Conservation (phyloP, 208 protist species). For the Leishmania braziliensis region DNA sequence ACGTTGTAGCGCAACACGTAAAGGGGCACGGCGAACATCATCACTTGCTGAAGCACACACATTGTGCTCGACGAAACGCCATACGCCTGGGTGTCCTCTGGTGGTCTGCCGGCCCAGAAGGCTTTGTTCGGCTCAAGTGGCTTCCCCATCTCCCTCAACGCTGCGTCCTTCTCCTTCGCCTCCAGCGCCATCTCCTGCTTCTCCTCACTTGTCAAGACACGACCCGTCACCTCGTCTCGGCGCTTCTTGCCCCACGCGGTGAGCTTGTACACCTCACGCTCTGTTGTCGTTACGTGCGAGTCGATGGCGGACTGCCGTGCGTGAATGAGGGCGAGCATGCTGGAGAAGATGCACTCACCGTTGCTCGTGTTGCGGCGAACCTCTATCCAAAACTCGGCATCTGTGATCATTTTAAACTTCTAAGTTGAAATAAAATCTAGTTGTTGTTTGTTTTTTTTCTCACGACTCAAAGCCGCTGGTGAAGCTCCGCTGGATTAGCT, state of each 20-base stretch:
- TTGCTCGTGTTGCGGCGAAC: constrained; percentile 53
- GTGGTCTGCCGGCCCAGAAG: constrained; percentile 9
- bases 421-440: background rate
- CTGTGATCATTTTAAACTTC: constrained; percentile 60
- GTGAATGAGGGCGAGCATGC: constrained; percentile 73
- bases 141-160: constrained; percentile 41
- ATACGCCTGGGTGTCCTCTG: constrained; percentile 20
- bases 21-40: constrained; percentile 86
- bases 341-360: constrained; percentile 70
- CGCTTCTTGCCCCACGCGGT: constrained; percentile 28
- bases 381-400: constrained; percentile 89
- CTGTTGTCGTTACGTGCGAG: constrained; percentile 33
- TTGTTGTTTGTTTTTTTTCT: background rate
- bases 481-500: background rate
- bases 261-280: constrained; percentile 45
- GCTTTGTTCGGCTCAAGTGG: constrained; percentile 45
- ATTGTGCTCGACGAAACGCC: constrained; percentile 49
- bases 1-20: constrained; percentile 84
- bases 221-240: constrained; percentile 41
- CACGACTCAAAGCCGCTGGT: background rate
- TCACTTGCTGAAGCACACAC: constrained; percentile 82
- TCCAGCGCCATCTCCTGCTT: constrained; percentile 32
- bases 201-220: constrained; percentile 33
- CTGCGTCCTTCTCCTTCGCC: constrained; percentile 27
- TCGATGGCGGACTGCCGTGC: constrained; percentile 59